Conservation (phyloP, 148 eudicot species). For the Simmondsia chinensis region DNA sequence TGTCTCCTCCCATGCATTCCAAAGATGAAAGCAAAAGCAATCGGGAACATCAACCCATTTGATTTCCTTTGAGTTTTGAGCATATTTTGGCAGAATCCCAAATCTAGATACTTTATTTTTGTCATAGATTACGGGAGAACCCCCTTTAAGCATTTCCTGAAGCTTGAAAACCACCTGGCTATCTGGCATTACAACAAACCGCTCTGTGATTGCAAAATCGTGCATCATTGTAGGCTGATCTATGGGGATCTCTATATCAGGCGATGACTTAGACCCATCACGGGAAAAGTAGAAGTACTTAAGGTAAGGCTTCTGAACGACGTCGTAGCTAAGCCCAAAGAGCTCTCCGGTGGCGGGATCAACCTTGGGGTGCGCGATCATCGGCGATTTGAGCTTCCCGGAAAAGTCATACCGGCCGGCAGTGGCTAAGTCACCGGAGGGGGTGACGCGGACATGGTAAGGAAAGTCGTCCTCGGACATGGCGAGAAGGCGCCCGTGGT, state of each 20-base stretch:
- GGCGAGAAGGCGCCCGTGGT: slow-evolving; percentile 50
- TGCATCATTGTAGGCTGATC: slow-evolving; percentile 72
- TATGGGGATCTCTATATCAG: slow-evolving; percentile 53
- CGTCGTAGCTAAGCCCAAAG: slow-evolving; percentile 65
- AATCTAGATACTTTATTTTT: slow-evolving; percentile 48
- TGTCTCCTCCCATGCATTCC: slow-evolving; percentile 92
- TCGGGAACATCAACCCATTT: slow-evolving; percentile 73
- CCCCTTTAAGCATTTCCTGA: slow-evolving; percentile 73
- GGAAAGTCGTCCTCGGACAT: slow-evolving; percentile 86
- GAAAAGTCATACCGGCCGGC: slow-evolving; percentile 41
- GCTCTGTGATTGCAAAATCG: slow-evolving; percentile 78
- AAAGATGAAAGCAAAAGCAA: slow-evolving; percentile 86
- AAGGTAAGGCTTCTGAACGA: slow-evolving; percentile 51
- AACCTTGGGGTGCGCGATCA: slow-evolving; percentile 82
- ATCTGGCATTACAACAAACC: slow-evolving; percentile 53
- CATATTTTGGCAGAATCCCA: slow-evolving; percentile 50
- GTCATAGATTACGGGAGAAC: slow-evolving; percentile 71
- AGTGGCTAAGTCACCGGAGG: slow-evolving; percentile 51
- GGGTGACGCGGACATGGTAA: slow-evolving; percentile 46
- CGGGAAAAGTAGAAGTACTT: slow-evolving; percentile 52
- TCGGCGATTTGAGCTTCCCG: slow-evolving; percentile 41
- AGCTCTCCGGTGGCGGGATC: slow-evolving; percentile 61
- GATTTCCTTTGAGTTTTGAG: slow-evolving; percentile 23
- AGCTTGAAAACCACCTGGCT: slow-evolving; percentile 79
- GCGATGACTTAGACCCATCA: slow-evolving; percentile 43